These are phyloP conservation scores for Sclerotinia nivalis DNA, from an alignment of 2,329 filamentous ascomycete species.

Conservation along the genomic window DNA sequence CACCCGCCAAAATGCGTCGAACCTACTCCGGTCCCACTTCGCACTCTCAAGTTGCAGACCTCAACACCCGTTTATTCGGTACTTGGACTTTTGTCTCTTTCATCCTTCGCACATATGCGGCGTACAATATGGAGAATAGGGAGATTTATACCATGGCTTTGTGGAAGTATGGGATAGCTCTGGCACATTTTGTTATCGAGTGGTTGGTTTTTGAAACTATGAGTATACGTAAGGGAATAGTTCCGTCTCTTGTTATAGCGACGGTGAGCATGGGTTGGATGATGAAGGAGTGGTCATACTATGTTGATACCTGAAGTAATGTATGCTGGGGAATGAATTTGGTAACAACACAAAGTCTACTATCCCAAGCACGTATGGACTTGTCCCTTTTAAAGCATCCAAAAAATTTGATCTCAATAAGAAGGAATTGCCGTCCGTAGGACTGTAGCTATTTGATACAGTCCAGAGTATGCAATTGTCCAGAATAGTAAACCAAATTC, in stretches of 20 bases:
- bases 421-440: not conserved
- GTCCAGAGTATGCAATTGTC: no score
- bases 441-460: not conserved
- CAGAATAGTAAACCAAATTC: no score
- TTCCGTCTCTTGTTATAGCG: not conserved
- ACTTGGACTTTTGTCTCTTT: slow-evolving; percentile 66
- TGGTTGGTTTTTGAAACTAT: slow-evolving; percentile 12
- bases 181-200: slow-evolving; percentile 42
- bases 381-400: not conserved
- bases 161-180: slow-evolving; percentile 61
- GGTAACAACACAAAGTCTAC: not conserved
- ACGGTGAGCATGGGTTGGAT: not conserved
- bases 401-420: not conserved
- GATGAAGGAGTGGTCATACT: not conserved
- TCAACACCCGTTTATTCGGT: slow-evolving; percentile 73
- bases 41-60: slow-evolving; percentile 44
- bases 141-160: slow-evolving; percentile 60
- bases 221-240: not conserved
- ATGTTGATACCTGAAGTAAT: not conserved
- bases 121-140: slow-evolving; percentile 61
- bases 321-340: not conserved
- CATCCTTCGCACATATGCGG: slow-evolving; percentile 61
- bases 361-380: not conserved
- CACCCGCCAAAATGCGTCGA: not conserved
- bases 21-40: not conserved